A percentile compares a stretch with the other conserved stretches of the same genome.
phyloP scores from a whole-genome alignment of 129 eudicot genomes.

The Helichrysum umbraculigerum region DNA sequence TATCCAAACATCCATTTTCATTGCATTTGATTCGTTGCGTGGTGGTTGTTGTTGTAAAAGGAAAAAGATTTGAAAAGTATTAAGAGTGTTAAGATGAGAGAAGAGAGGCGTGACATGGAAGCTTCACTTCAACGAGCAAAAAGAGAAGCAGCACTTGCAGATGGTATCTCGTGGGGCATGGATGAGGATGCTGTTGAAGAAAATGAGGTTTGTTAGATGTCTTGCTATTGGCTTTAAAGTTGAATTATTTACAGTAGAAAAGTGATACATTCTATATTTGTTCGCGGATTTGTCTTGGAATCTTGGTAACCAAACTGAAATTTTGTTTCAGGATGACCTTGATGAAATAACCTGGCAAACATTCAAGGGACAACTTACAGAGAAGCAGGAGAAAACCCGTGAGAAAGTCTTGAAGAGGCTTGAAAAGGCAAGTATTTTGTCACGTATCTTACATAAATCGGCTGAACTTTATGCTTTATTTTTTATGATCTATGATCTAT shows the following conservation, averaged over 20 bases:
- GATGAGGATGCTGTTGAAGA: slow-evolving; percentile 97
- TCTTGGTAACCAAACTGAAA: slow-evolving; percentile 5
- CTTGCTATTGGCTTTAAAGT: neutral
- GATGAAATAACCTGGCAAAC: slow-evolving; percentile 99
- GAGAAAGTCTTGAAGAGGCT: slow-evolving; percentile 87
- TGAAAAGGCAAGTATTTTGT: slow-evolving; percentile 66
- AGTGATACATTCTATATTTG: neutral
- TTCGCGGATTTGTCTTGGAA: neutral
- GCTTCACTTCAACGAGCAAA: slow-evolving; percentile 91
- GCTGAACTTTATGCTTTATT: neutral
- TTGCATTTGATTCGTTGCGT: slow-evolving; percentile 15
- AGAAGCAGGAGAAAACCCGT: slow-evolving; percentile 97
- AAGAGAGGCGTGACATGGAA: slow-evolving; percentile 80
- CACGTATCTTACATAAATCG: neutral
- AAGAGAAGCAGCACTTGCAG: slow-evolving; percentile 83
- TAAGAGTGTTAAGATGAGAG: slow-evolving; percentile 43
- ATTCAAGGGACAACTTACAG: slow-evolving; percentile 95
- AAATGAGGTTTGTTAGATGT: slow-evolving; percentile 62
- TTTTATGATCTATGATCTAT: neutral
- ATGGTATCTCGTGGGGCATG: slow-evolving; percentile 99
- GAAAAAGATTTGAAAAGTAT: slow-evolving; percentile 69
- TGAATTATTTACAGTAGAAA: neutral
- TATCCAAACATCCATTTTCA: neutral
- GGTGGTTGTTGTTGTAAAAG: slow-evolving; percentile 42
- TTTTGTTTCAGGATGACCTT: slow-evolving; percentile 60